Percentiles rank a stretch among this genome's conserved stretches.
Conservation (phyloP, 2,329 filamentous ascomycete genomes). For the Colletotrichum melonis region DNA sequence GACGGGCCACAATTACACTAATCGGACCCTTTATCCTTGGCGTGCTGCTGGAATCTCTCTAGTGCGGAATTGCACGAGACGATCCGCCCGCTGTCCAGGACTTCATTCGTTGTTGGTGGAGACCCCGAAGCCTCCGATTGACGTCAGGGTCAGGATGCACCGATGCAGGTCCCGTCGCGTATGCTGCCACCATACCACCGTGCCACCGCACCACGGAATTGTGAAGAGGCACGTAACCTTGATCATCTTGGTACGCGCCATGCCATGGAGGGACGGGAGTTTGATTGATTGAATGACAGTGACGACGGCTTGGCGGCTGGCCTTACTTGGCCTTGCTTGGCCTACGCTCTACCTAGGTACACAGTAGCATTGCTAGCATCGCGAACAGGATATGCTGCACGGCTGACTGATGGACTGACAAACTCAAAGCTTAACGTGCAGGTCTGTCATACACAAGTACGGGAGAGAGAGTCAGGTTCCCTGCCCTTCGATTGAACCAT, state of each 20-base stretch:
- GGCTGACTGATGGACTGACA: background rate
- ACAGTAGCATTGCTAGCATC: no score
- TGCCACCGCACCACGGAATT: background rate
- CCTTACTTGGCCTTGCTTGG: background rate
- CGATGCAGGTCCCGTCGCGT: background rate
- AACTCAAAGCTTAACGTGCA: background rate
- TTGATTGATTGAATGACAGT: background rate
- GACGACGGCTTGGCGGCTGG: background rate
- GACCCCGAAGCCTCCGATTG: constrained; percentile 35
- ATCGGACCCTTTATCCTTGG: constrained; percentile 28
- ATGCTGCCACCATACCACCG: background rate
- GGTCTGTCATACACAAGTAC: background rate
- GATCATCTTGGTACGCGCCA: background rate
- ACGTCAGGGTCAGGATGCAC: constrained; percentile 23
- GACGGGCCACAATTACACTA: constrained; percentile 13
- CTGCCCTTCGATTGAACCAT: background rate
- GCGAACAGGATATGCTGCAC: no score
- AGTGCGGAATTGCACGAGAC: background rate
- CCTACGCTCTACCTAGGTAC: no score
- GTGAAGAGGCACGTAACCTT: background rate
- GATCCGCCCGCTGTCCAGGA: constrained; percentile 11
- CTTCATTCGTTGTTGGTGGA: constrained; percentile 5
- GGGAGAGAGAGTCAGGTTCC: constrained; percentile 16
- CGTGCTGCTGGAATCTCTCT: background rate
- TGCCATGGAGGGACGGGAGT: constrained; percentile 23